Evolutionary conservation across 1,139 yeast species (phyloP), one percentile per base, ranked within the genome.

Genomic region (Diutina sp.): DNA sequence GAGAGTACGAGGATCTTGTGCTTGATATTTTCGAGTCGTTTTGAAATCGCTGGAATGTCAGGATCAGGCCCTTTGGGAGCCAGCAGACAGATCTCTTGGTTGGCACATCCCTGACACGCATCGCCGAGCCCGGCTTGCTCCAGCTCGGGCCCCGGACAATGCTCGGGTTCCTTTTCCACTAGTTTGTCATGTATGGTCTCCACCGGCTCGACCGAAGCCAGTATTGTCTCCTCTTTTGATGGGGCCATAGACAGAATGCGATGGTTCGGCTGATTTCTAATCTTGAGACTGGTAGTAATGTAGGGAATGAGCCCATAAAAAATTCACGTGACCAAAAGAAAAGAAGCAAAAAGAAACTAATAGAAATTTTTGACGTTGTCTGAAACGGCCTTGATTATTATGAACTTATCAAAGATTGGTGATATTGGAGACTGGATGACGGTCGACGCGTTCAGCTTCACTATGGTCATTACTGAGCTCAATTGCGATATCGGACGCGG

Each of bases 71-170:
- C 98, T 65, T 87, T 86, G 2, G 97, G 97, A 14, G 87, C 72
- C 4, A 95, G 81, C 56, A 91, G 85, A 71, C 99, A 95, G 4
- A 91, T 87, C 56, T 79, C 83, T 70, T 93, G 91, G 69, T 95
- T 93, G 18, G 98, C 95, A 72, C 99, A 95, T 16, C 97, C 97
- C 16, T 74, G 78, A 68, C 99, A 95, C 14, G 98, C 96, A 66
- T 89, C 96, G 1, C 90, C 93, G 65, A 85, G 83, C 8, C 99
- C 99, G 1, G 99, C 99, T 57, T 74, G 72, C 62, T 90, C 97
- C 1, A 96, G 87, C 66, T 91, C 97, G 1, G 98, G 96, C 0
- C 99, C 99, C 0, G 99, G 99, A 73, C 99, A 93, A 70, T 93
- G 98, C 65, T 90, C 97, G 1, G 97, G 97, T 64, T 87, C 90